A percentile compares a stretch with the other conserved stretches of the same genome.
Conservation (phyloP, 176 grass and related monocot species). For the Carex pumila region DNA sequence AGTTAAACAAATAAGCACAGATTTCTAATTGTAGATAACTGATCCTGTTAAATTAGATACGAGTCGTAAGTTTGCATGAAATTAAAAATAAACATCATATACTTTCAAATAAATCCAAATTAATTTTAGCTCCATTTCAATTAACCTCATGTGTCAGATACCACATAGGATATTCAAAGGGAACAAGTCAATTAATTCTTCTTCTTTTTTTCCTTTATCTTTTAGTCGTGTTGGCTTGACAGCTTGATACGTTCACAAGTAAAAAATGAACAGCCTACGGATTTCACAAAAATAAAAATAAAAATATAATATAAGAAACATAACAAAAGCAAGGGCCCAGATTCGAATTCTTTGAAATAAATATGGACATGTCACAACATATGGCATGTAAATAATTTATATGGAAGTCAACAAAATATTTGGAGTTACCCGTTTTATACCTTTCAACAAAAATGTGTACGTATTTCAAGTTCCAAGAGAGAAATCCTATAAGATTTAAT, state of each 20-base stretch:
- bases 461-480: neutral
- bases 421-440: neutral
- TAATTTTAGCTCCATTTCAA: too few species aligned
- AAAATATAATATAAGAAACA: neutral
- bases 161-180: neutral
- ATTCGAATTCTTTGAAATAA: neutral
- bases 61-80: too few species aligned
- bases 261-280: neutral
- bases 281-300: too few species aligned
- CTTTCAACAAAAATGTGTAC: neutral
- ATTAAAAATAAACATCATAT: too few species aligned
- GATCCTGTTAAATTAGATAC: too few species aligned
- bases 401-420: too few species aligned
- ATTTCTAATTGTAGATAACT: too few species aligned
- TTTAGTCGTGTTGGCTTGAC: neutral
- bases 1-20: too few species aligned
- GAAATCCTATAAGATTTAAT: neutral
- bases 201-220: neutral
- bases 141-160: too few species aligned
- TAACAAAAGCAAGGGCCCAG: neutral
- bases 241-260: neutral
- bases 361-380: neutral
- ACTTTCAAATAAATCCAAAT: too few species aligned
- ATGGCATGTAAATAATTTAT: neutral
- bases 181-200: neutral